Percentiles rank a stretch among this genome's conserved stretches.
These are phyloP conservation scores for Zygosaccharomyces pseudobailii DNA, from an alignment of 1,139 yeast species.

Conservation along the genomic window DNA sequence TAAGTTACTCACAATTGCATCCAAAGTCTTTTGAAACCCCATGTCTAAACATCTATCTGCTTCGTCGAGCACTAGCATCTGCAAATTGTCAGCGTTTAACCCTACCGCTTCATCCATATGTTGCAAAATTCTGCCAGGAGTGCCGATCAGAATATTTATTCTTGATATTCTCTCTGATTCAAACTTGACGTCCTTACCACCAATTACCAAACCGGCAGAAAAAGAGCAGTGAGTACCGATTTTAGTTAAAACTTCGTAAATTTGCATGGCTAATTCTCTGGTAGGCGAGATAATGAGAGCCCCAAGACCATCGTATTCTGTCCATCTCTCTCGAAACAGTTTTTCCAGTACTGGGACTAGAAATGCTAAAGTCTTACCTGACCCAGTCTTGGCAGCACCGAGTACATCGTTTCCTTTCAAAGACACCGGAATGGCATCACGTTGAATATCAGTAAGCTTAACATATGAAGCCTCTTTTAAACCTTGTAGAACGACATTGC, in stretches of 20 bases:
- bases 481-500: slow-evolving; percentile 63
- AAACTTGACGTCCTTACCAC: slow-evolving; percentile 88
- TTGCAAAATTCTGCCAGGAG: slow-evolving; percentile 93
- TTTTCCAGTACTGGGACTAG: slow-evolving; percentile 78
- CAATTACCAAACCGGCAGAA: slow-evolving; percentile 93
- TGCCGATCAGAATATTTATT: slow-evolving; percentile 85
- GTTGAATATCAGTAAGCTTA: slow-evolving; percentile 81
- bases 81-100: slow-evolving; percentile 72
- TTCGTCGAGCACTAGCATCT: slow-evolving; percentile 83
- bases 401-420: slow-evolving; percentile 78
- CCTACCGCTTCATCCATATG: slow-evolving; percentile 94
- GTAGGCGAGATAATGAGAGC: slow-evolving; percentile 92
- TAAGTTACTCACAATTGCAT: slow-evolving; percentile 75
- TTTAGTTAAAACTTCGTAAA: slow-evolving; percentile 80
- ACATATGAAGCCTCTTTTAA: slow-evolving; percentile 67
- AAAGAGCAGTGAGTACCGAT: slow-evolving; percentile 77
- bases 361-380: slow-evolving; percentile 93
- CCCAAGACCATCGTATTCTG: slow-evolving; percentile 87
- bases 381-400: slow-evolving; percentile 95
- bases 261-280: slow-evolving; percentile 90
- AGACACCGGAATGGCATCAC: slow-evolving; percentile 69
- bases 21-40: slow-evolving; percentile 91
- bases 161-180: slow-evolving; percentile 82
- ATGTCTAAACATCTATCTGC: slow-evolving; percentile 95
- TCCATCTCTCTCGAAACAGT: slow-evolving; percentile 69